Percentiles rank a stretch among this genome's conserved stretches.
phyloP scores from a whole-genome alignment of 2,329 filamentous ascomycete species.

The Colletotrichum truncatum region DNA sequence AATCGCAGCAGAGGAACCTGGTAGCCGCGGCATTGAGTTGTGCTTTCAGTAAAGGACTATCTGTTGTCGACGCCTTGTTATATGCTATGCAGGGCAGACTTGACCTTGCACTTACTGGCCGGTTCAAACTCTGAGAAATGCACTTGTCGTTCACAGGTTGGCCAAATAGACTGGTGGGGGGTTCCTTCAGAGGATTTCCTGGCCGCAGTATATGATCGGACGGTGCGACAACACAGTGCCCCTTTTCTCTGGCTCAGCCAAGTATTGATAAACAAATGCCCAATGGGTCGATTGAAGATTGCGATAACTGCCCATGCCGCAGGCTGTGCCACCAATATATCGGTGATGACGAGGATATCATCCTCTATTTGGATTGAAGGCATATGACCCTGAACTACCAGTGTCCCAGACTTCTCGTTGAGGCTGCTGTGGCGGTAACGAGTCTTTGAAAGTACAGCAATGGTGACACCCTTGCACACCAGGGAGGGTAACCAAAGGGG shows the following conservation, averaged over 20 bases:
- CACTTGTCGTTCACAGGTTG: neutral
- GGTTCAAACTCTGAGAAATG: neutral
- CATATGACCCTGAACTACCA: neutral
- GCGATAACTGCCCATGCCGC: neutral
- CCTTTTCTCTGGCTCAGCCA: neutral
- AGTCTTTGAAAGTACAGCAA: neutral
- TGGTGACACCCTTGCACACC: neutral
- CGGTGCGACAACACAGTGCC: too few species aligned
- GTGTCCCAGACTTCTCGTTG: neutral
- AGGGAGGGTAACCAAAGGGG: conserved; percentile 8
- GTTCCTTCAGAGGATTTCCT: neutral
- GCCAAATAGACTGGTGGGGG: neutral
- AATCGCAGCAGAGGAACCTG: neutral
- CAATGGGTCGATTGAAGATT: neutral
- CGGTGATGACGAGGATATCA: neutral
- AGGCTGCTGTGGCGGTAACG: neutral
- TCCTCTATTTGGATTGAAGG: neutral
- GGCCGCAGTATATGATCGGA: too few species aligned
- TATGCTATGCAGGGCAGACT: neutral
- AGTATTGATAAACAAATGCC: neutral
- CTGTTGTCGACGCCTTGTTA: neutral
- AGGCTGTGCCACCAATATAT: neutral
- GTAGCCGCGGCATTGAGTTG: neutral
- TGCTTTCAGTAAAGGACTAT: neutral
- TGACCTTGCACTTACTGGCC: neutral